phyloP scores from a whole-genome alignment of 2,329 filamentous ascomycete species.

The Venturia asperata region DNA sequence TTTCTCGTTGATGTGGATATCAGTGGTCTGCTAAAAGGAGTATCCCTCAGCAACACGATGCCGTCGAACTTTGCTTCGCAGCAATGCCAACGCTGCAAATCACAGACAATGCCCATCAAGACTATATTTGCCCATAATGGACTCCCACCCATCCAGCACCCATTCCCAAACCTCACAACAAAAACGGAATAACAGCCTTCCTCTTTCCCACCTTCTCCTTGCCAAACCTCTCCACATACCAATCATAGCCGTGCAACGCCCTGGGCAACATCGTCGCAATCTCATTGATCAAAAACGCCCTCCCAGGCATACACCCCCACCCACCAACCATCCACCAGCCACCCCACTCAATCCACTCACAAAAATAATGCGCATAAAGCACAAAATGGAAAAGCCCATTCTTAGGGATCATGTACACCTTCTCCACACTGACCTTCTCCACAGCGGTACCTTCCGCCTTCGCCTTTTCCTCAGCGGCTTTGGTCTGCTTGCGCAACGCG shows the following conservation, averaged over 20 bases:
- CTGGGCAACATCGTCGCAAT: constrained; percentile 83
- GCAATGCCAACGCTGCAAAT: too few relatives aligned
- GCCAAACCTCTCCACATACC: constrained; percentile 87
- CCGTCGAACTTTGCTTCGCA: too few relatives aligned
- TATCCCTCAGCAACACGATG: too few relatives aligned
- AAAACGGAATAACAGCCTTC: constrained; percentile 64
- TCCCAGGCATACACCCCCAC: constrained; percentile 62
- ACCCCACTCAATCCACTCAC: constrained; percentile 93
- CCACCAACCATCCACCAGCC: constrained; percentile 75
- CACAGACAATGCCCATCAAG: too few relatives aligned
- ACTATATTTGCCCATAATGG: too few relatives aligned
- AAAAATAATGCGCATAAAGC: constrained; percentile 89
- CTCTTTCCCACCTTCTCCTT: constrained; percentile 67
- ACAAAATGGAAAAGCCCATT: constrained; percentile 76
- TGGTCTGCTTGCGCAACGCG: constrained; percentile 54
- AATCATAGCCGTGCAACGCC: constrained; percentile 69
- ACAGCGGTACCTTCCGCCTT: constrained; percentile 32
- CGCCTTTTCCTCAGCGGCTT: constrained; percentile 37
- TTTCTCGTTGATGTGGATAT: too few relatives aligned
- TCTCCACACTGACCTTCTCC: constrained; percentile 51
- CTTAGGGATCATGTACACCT: constrained; percentile 80
- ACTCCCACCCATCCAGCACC: background rate
- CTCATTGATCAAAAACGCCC: constrained; percentile 80
- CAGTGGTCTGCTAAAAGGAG: too few relatives aligned
- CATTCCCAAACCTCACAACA: constrained; percentile 23